Percentiles rank a stretch among this genome's conserved stretches.
phyloP scores from a whole-genome alignment of 2,329 filamentous ascomycete genomes.

The Microdochium nivale region DNA sequence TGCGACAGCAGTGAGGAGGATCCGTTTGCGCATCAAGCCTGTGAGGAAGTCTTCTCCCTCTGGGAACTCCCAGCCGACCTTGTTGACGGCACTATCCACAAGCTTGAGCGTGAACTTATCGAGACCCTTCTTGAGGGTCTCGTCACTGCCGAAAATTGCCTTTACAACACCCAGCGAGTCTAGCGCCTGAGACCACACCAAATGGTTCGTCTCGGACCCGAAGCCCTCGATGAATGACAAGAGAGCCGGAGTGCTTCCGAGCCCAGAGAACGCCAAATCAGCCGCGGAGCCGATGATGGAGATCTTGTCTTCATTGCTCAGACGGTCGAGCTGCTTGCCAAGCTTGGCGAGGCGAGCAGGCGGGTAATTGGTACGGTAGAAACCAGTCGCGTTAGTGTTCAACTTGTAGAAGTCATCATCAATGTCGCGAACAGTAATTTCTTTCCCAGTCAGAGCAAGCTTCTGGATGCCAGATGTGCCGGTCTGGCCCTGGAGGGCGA shows the following conservation, averaged over 20 bases:
- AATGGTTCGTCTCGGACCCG: slow-evolving; percentile 68
- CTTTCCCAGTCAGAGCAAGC: slow-evolving; percentile 65
- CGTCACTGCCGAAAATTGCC: slow-evolving; percentile 75
- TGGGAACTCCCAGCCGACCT: slow-evolving; percentile 80
- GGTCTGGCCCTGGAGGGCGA: slow-evolving; percentile 71
- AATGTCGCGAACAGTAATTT: slow-evolving; percentile 66
- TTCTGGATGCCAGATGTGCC: slow-evolving; percentile 53
- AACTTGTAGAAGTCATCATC: slow-evolving; percentile 85
- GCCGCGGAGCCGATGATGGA: slow-evolving; percentile 84
- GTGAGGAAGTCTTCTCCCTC: slow-evolving; percentile 72
- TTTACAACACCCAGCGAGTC: slow-evolving; percentile 69
- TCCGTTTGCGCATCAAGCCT: slow-evolving; percentile 71
- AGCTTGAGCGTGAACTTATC: slow-evolving; percentile 74
- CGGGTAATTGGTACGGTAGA: slow-evolving; percentile 88
- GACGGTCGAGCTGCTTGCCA: slow-evolving; percentile 63
- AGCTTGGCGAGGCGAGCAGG: slow-evolving; percentile 75
- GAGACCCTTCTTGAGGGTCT: slow-evolving; percentile 61
- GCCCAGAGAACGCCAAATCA: slow-evolving; percentile 79
- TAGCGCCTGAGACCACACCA: slow-evolving; percentile 84
- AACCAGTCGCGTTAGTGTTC: slow-evolving; percentile 82
- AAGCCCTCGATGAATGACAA: slow-evolving; percentile 83
- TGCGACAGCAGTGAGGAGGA: slow-evolving; percentile 67
- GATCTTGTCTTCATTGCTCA: slow-evolving; percentile 85
- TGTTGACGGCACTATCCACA: slow-evolving; percentile 64
- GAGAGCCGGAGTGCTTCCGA: slow-evolving; percentile 72